Evolutionary conservation across 208 protist species (phyloP), one percentile per base, ranked within the genome.

Genomic region (Herpetomonas tarakana): DNA sequence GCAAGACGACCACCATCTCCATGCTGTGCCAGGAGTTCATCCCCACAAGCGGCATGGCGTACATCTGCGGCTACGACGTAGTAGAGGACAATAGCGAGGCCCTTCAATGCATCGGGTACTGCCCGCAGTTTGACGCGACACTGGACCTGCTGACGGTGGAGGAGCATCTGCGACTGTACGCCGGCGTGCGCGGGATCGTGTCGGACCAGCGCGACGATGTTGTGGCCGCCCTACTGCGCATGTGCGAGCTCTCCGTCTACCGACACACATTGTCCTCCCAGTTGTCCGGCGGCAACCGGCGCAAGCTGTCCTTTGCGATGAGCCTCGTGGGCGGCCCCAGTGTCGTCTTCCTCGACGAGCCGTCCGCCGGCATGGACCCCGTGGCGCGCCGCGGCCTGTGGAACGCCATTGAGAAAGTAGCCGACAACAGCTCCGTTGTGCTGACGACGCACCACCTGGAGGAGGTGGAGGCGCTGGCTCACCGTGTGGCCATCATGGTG

Each of bases 361-460:
- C 81, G 16, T 74, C 78, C 1, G 65, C 69, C 0, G 77, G 76
- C 2, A 78, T 88, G 77, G 81, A 88, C 65, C 72, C 73, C 6
- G 41, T 67, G 0, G 61, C 65, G 0, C 61, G 77, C 21, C 62
- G 77, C 14, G 50, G 49, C 25, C 35, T 93, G 31, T 95, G 89
- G 89, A 77, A 56, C 30, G 68, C 64, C 24, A 92, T 81, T 63
- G 74, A 83, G 56, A 58, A 51, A 26, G 62, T 78, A 3, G 38
- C 78, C 1, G 44, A 38, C 2, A 53, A 70, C 55, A 79, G 86
- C 76, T 81, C 86, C 25, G 77, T 92, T 1, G 76, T 93, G 63
- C 65, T 98, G 51, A 97, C 94, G 49, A 97, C 93, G 50, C 95
- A 98, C 65, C 89, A 96, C 50, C 75, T 98, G 74, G 92, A 97